Evolutionary conservation across 257 asterid species (phyloP).

Genomic region (Gentiana dahurica): DNA sequence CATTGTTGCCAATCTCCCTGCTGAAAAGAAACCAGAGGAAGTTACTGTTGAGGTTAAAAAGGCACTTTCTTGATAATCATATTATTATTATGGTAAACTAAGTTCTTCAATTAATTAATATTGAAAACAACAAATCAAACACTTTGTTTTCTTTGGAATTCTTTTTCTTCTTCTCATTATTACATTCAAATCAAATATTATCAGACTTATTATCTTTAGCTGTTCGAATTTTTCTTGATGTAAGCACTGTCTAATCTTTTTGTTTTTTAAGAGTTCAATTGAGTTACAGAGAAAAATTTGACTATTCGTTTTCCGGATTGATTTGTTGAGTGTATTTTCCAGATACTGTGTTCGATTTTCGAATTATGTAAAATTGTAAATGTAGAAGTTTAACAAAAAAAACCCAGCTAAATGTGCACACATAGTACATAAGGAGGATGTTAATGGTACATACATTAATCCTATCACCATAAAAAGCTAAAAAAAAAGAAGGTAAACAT

Average conservation of each 20-base stretch:
- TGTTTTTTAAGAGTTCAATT: conserved; percentile 7
- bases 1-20: conserved; percentile 48
- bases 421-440: too few species aligned
- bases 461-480: too few species aligned
- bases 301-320: too few species aligned
- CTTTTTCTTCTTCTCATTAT: not conserved
- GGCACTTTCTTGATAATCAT: conserved; percentile 34
- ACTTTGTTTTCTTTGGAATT: conserved; percentile 3
- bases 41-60: conserved; percentile 56
- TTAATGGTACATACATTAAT: too few species aligned
- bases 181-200: not conserved
- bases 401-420: too few species aligned
- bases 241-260: not conserved
- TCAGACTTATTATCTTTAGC: not conserved
- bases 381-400: too few species aligned
- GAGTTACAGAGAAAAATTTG: conserved; percentile 2
- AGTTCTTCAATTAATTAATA: not conserved
- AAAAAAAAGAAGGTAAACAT: too few species aligned
- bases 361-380: too few species aligned
- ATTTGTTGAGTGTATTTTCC: too few species aligned
- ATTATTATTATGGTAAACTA: not conserved
- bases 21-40: conserved; percentile 58
- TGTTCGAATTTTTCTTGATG: not conserved
- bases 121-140: not conserved
- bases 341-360: too few species aligned